phyloP scores from a whole-genome alignment of 1,284 basidiomycete genomes.

The Boletus semigastroideus region DNA sequence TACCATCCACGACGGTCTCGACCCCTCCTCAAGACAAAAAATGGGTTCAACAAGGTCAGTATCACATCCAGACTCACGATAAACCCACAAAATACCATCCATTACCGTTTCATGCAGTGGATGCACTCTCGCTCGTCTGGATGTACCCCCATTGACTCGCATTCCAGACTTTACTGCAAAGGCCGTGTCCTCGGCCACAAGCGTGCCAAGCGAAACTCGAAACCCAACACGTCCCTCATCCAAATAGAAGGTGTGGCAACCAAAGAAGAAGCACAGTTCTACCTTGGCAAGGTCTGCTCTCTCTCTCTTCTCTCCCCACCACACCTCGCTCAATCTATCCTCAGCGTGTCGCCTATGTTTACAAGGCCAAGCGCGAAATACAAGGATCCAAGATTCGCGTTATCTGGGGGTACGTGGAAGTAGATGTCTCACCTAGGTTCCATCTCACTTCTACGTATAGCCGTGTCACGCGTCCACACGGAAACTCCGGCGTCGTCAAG shows the following conservation, averaged over 20 bases:
- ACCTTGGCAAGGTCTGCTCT: conserved; percentile 90
- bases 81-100: conserved; percentile 12
- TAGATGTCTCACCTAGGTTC: conserved; percentile 11
- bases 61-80: conserved; percentile 9
- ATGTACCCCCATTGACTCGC: conserved; percentile 19
- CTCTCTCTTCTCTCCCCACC: background rate
- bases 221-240: conserved; percentile 93
- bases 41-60: conserved; percentile 80
- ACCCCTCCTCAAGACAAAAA: conserved; percentile 49
- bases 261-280: conserved; percentile 96
- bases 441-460: conserved; percentile 37
- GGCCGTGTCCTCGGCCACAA: conserved; percentile 98
- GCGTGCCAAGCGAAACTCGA: conserved; percentile 95
- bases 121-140: conserved; percentile 17
- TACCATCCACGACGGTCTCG: conserved; percentile 22
- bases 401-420: conserved; percentile 82
- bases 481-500: conserved; percentile 95
- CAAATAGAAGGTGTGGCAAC: conserved; percentile 96
- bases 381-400: conserved; percentile 93
- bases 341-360: conserved; percentile 96
- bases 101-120: conserved; percentile 34
- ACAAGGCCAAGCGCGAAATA: conserved; percentile 92
- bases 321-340: background rate
- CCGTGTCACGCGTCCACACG: conserved; percentile 90
- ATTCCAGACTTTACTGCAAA: conserved; percentile 88